These are phyloP conservation scores for Prunus mongolica DNA, from an alignment of 306 rosid genomes.

Conservation along the genomic window DNA sequence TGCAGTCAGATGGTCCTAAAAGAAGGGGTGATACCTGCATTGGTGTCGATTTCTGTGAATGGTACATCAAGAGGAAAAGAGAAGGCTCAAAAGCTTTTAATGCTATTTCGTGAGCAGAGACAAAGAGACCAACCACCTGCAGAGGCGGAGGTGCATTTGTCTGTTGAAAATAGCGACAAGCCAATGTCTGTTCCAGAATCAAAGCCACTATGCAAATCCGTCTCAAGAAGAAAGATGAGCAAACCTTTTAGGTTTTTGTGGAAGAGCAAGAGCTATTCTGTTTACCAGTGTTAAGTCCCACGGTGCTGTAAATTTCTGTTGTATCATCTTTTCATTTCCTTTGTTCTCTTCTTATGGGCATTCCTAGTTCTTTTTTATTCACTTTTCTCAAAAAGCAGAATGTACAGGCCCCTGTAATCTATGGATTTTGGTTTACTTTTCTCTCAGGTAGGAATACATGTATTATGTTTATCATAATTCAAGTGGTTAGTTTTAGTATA, in stretches of 20 bases:
- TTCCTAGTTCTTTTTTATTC: conserved; percentile 20
- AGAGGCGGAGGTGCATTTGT: conserved; percentile 28
- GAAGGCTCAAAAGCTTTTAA: conserved; percentile 81
- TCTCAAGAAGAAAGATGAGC: conserved; percentile 67
- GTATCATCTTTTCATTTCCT: conserved; percentile 35
- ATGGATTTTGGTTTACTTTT: conserved; percentile 51
- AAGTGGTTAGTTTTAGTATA: conserved; percentile 8
- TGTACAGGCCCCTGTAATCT: conserved; percentile 86
- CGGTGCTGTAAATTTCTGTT: conserved; percentile 55
- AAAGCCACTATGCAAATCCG: conserved; percentile 69
- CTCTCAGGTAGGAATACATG: conserved; percentile 33
- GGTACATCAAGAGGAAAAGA: conserved; percentile 84
- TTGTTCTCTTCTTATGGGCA: conserved; percentile 35
- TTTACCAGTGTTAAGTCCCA: conserved; percentile 73
- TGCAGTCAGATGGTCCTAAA: conserved; percentile 85
- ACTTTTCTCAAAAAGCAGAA: conserved; percentile 44
- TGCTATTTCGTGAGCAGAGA: conserved; percentile 87
- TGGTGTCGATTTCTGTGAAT: conserved; percentile 88
- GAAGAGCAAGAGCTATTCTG: conserved; percentile 83
- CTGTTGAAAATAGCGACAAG: conserved; percentile 40
- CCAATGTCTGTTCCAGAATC: conserved; percentile 46
- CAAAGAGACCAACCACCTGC: conserved; percentile 59
- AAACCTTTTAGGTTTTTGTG: conserved; percentile 69
- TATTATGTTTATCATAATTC: conserved; percentile 31
- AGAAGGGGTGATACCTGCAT: conserved; percentile 95